These are phyloP conservation scores for Rosa persica DNA, from an alignment of 306 rosid genomes.

Conservation along the genomic window DNA sequence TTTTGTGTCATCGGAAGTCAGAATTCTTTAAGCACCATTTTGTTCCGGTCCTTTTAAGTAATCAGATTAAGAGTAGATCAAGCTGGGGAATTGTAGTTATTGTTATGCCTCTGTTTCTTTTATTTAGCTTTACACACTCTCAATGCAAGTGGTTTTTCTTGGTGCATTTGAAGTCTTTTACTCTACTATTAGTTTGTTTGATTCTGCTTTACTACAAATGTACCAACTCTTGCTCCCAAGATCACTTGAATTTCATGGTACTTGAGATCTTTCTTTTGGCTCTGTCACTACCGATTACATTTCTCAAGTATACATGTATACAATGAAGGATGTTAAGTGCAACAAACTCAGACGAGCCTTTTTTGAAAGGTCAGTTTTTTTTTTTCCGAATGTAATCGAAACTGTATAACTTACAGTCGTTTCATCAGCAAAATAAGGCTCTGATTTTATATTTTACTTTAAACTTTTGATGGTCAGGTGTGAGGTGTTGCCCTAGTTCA, in stretches of 20 bases:
- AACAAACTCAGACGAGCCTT: background rate
- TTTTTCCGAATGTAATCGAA: background rate
- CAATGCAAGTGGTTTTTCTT: slow-evolving; percentile 18
- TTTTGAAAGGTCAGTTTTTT: background rate
- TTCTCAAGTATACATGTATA: background rate
- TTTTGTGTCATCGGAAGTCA: background rate
- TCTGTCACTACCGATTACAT: background rate
- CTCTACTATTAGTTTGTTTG: background rate
- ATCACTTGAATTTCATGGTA: background rate
- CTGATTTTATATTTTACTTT: background rate
- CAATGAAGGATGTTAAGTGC: background rate
- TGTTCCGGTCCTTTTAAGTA: background rate
- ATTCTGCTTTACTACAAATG: background rate
- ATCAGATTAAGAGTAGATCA: background rate
- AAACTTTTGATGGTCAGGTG: background rate
- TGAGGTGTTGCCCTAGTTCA: background rate
- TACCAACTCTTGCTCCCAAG: background rate
- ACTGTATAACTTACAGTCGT: background rate
- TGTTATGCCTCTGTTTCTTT: slow-evolving; percentile 9
- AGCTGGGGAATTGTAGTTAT: slow-evolving; percentile 10
- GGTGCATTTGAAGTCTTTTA: slow-evolving; percentile 12
- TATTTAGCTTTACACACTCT: background rate
- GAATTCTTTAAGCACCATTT: slow-evolving; percentile 6
- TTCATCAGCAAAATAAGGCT: background rate
- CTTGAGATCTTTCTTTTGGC: background rate